Conservation (phyloP, 768 basidiomycete genomes). For the Pulveroboletus sp. region DNA sequence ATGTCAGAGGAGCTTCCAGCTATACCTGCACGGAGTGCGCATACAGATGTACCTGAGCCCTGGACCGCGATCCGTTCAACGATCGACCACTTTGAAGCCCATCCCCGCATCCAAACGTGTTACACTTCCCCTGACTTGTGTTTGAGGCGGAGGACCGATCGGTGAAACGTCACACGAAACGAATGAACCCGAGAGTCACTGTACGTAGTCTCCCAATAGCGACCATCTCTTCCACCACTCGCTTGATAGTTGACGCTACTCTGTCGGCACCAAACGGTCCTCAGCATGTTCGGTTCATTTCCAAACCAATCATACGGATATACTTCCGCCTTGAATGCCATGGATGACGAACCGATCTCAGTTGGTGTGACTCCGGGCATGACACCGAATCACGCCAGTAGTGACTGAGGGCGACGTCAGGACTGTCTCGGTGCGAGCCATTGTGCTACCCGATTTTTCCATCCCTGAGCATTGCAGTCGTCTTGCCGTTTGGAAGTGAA, state of each 20-base stretch:
- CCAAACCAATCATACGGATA: too few relatives aligned
- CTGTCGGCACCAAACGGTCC: too few relatives aligned
- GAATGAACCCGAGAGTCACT: not conserved
- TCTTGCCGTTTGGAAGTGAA: not conserved
- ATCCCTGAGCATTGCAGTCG: not conserved
- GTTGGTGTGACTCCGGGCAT: not conserved
- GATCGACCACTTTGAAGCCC: too few relatives aligned
- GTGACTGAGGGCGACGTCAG: not conserved
- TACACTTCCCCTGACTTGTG: too few relatives aligned
- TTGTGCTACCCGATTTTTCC: not conserved
- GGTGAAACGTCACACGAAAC: not conserved
- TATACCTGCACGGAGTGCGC: too few relatives aligned
- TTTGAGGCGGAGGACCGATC: not conserved
- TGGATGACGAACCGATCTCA: not conserved
- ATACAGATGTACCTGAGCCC: too few relatives aligned
- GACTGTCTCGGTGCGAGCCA: not conserved
- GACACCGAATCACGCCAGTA: not conserved
- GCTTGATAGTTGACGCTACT: too few relatives aligned
- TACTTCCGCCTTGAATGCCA: not conserved
- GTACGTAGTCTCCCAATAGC: not conserved
- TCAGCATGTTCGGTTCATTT: too few relatives aligned
- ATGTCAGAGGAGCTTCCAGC: too few relatives aligned
- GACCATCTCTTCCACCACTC: not conserved
- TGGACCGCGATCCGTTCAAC: too few relatives aligned
- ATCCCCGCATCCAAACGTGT: too few relatives aligned